phyloP scores from a whole-genome alignment of 495 filamentous ascomycete genomes.

The Hypoxylon lienhwacheense region DNA sequence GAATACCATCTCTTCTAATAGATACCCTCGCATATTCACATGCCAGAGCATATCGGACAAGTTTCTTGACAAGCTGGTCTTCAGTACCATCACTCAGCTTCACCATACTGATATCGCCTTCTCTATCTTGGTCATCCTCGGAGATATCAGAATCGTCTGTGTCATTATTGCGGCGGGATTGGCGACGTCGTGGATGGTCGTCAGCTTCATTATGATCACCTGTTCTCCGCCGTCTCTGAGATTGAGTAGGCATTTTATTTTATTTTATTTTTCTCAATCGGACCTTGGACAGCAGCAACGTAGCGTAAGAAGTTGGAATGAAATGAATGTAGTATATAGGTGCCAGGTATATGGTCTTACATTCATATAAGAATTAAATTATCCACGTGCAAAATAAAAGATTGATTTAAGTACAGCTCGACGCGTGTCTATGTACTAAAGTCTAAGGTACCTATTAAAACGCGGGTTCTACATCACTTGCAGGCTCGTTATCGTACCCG shows the following conservation, averaged over 20 bases:
- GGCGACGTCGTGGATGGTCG: constrained; percentile 20
- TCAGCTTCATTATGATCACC: constrained; percentile 25
- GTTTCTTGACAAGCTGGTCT: constrained; percentile 78
- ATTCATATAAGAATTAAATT: too few relatives aligned
- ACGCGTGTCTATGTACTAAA: too few relatives aligned
- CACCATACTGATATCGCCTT: constrained; percentile 47
- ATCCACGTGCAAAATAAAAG: too few relatives aligned
- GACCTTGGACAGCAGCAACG: too few relatives aligned
- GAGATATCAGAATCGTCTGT: constrained; percentile 40
- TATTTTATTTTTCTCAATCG: too few relatives aligned
- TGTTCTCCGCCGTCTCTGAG: constrained; percentile 32
- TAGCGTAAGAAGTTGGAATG: too few relatives aligned
- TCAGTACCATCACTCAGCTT: constrained; percentile 39
- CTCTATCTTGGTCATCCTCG: constrained; percentile 35
- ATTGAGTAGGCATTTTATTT: constrained; percentile 31
- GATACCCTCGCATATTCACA: constrained; percentile 83
- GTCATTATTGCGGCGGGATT: constrained; percentile 33
- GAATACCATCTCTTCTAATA: constrained; percentile 77
- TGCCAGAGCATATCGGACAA: constrained; percentile 85
- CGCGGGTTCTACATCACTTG: too few relatives aligned
- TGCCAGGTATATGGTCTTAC: too few relatives aligned
- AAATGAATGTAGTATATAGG: too few relatives aligned
- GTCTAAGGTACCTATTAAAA: too few relatives aligned
- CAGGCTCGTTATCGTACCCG: too few relatives aligned
- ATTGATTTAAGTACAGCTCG: too few relatives aligned